These are phyloP conservation scores for Paramecium biaurelia DNA, from an alignment of 73 alveolate genomes.

Conservation along the genomic window DNA sequence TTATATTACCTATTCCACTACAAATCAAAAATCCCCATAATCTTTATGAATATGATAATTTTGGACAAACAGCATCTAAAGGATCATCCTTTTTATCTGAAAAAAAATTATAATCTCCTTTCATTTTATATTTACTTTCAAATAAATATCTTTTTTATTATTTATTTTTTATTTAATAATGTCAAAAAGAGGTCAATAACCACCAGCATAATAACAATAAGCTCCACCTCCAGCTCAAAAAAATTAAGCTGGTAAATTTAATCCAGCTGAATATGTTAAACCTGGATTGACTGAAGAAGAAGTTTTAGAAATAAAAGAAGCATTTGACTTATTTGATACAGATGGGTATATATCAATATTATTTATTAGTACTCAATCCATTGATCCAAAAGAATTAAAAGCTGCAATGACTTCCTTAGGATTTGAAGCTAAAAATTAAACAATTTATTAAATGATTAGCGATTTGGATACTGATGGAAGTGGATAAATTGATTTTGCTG, in stretches of 20 bases:
- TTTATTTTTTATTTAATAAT: background rate
- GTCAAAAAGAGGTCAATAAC: slow-evolving; percentile 27
- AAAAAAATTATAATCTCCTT: slow-evolving; percentile 50
- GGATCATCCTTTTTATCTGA: slow-evolving; percentile 12
- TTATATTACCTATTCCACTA: background rate
- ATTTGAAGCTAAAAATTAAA: slow-evolving; percentile 89
- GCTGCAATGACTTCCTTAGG: slow-evolving; percentile 91
- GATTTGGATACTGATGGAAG: slow-evolving; percentile 80
- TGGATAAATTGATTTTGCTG: slow-evolving; percentile 88
- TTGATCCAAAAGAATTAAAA: slow-evolving; percentile 91
- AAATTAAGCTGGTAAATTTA: background rate
- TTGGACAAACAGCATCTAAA: slow-evolving; percentile 30
- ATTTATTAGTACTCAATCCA: slow-evolving; percentile 64
- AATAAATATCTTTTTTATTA: background rate
- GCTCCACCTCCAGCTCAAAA: background rate
- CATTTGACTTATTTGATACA: slow-evolving; percentile 82
- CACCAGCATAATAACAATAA: background rate
- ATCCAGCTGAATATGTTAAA: slow-evolving; percentile 24
- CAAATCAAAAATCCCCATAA: slow-evolving; percentile 16
- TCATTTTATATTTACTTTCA: background rate
- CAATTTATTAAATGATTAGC: slow-evolving; percentile 86
- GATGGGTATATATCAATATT: slow-evolving; percentile 68
- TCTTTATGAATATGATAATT: background rate
- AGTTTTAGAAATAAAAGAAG: slow-evolving; percentile 91
- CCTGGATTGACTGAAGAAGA: slow-evolving; percentile 94